Conservation (phyloP, 1,139 yeast genomes). For the Blastobotrys proliferans region DNA sequence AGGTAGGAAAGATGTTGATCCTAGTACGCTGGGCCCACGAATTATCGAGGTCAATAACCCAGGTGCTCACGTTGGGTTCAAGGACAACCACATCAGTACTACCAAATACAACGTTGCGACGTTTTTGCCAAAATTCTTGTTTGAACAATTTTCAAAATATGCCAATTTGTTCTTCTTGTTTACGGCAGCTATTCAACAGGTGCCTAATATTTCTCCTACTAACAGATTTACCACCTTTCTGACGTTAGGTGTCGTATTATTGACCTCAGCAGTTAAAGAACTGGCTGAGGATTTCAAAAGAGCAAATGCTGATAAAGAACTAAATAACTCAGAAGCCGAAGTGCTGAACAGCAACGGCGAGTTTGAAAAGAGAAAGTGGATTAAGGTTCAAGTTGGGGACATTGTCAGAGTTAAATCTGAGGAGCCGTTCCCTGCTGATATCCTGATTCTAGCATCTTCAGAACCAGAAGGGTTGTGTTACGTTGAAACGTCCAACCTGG, state of each 20-base stretch:
- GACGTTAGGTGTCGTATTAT: conserved; percentile 74
- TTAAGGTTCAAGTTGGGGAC: conserved; percentile 87
- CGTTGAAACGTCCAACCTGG: conserved; percentile 94
- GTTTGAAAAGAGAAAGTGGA: conserved; percentile 73
- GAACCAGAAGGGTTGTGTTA: conserved; percentile 98
- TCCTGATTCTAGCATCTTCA: conserved; percentile 78
- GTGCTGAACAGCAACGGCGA: conserved; percentile 59
- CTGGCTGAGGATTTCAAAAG: conserved; percentile 87
- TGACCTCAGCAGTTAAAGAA: conserved; percentile 92
- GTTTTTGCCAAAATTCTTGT: conserved; percentile 86
- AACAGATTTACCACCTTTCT: conserved; percentile 94
- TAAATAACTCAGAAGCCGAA: conserved; percentile 72
- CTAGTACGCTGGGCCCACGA: conserved; percentile 53
- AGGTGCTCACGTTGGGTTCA: conserved; percentile 49
- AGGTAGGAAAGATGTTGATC: conserved; percentile 36
- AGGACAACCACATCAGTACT: conserved; percentile 86
- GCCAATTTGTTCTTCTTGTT: conserved; percentile 92
- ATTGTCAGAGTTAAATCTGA: conserved; percentile 80
- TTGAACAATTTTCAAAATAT: conserved; percentile 95
- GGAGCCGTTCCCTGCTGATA: conserved; percentile 93
- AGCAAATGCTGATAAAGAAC: conserved; percentile 80
- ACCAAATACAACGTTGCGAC: conserved; percentile 96
- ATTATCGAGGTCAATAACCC: conserved; percentile 62
- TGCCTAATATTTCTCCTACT: conserved; percentile 94
- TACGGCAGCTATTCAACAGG: conserved; percentile 94